These are phyloP conservation scores for Nemania serpens DNA, from an alignment of 2,329 filamentous ascomycete genomes.

Conservation along the genomic window DNA sequence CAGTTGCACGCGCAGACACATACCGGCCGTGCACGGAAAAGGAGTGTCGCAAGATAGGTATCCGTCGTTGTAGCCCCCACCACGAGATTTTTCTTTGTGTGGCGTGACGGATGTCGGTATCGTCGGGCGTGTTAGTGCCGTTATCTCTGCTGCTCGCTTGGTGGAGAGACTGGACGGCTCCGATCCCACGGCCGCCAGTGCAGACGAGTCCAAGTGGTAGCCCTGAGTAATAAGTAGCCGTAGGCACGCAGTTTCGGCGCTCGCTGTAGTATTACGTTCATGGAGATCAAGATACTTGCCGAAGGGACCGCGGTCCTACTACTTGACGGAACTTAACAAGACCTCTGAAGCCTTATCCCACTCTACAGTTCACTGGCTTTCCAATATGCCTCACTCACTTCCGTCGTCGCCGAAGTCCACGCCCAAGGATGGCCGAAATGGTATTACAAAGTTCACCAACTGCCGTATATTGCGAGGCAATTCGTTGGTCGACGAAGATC, in stretches of 20 bases:
- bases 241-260: slow-evolving; percentile 31
- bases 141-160: slow-evolving; percentile 26
- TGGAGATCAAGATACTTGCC: slow-evolving; percentile 40
- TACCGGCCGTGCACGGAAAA: slow-evolving; percentile 1
- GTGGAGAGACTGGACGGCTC: slow-evolving; percentile 17
- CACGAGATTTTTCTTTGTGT: slow-evolving; percentile 7
- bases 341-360: slow-evolving; percentile 1
- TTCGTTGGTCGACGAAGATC: slow-evolving; percentile 72
- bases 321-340: slow-evolving; percentile 40
- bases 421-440: slow-evolving; percentile 47
- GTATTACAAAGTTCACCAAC: slow-evolving; percentile 87
- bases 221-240: slow-evolving; percentile 38
- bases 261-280: slow-evolving; percentile 33
- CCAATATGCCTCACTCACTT: slow-evolving; percentile 41
- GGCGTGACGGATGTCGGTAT: slow-evolving; percentile 24
- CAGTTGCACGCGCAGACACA: slow-evolving; percentile 32
- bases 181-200: slow-evolving; percentile 14
- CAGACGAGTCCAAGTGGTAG: slow-evolving; percentile 24
- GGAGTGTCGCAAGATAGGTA: not conserved
- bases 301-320: slow-evolving; percentile 38
- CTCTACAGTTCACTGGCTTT: not conserved
- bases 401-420: slow-evolving; percentile 52
- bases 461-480: slow-evolving; percentile 75
- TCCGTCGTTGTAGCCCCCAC: slow-evolving; percentile 30
- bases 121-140: slow-evolving; percentile 29